These are phyloP conservation scores for Stagonosporopsis chrysanthemi DNA, from an alignment of 2,329 filamentous ascomycete species.

Conservation along the genomic window DNA sequence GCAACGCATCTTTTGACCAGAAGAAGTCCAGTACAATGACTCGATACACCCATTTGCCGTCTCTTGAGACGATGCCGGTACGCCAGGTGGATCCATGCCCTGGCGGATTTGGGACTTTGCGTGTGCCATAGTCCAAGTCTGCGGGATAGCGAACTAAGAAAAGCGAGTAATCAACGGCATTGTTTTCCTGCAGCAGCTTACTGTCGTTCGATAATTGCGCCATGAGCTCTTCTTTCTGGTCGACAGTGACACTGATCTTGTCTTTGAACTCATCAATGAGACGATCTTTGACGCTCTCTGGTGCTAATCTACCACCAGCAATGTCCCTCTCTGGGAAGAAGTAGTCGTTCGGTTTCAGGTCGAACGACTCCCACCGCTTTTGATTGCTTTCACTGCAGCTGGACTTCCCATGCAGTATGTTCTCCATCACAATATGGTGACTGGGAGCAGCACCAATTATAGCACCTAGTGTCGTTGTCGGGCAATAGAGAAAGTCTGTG, in stretches of 20 bases:
- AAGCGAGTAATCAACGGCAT: slow-evolving; percentile 78
- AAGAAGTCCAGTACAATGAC: slow-evolving; percentile 77
- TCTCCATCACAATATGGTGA: slow-evolving; percentile 82
- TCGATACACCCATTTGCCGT: slow-evolving; percentile 72
- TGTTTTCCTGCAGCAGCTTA: slow-evolving; percentile 65
- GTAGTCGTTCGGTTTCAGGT: slow-evolving; percentile 76
- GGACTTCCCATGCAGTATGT: slow-evolving; percentile 69
- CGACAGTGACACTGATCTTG: slow-evolving; percentile 65
- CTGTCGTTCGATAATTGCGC: slow-evolving; percentile 68
- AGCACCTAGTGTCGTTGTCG: slow-evolving; percentile 65
- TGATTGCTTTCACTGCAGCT: slow-evolving; percentile 50
- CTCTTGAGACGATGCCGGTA: slow-evolving; percentile 65
- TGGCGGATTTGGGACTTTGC: slow-evolving; percentile 43
- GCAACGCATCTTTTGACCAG: slow-evolving; percentile 76
- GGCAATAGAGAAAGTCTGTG: slow-evolving; percentile 70
- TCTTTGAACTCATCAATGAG: slow-evolving; percentile 73
- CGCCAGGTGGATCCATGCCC: slow-evolving; percentile 62
- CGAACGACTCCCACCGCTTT: slow-evolving; percentile 72
- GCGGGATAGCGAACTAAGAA: slow-evolving; percentile 70
- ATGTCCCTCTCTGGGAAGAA: slow-evolving; percentile 80
- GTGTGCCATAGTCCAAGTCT: slow-evolving; percentile 29
- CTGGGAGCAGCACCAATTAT: slow-evolving; percentile 68
- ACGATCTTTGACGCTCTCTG: slow-evolving; percentile 69
- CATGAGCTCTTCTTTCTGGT: slow-evolving; percentile 65
- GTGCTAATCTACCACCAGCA: slow-evolving; percentile 67